These are phyloP conservation scores for Candida dajiaensis DNA, from an alignment of 805 yeast species.

Conservation along the genomic window DNA sequence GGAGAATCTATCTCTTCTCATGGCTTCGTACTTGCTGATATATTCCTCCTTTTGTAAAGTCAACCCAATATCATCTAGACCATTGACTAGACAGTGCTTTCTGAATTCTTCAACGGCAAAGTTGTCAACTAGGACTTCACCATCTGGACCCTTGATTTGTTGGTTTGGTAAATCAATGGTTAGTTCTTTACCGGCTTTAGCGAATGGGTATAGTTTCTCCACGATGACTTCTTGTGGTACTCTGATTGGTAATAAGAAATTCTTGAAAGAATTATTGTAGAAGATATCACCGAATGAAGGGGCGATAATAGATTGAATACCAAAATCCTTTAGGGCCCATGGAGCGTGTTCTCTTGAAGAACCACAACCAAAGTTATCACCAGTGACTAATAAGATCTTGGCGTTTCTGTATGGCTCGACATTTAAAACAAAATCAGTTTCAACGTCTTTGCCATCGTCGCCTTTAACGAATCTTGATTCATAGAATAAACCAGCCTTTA, in stretches of 20 bases:
- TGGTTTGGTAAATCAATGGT: slow-evolving; percentile 86
- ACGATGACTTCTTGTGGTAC: slow-evolving; percentile 72
- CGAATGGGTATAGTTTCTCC: slow-evolving; percentile 72
- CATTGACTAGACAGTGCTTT: slow-evolving; percentile 90
- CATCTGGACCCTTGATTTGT: slow-evolving; percentile 60
- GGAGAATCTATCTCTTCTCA: slow-evolving; percentile 75
- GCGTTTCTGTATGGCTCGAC: slow-evolving; percentile 77
- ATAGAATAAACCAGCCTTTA: slow-evolving; percentile 81
- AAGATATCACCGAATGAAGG: slow-evolving; percentile 98
- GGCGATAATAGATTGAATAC: slow-evolving; percentile 92
- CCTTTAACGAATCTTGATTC: slow-evolving; percentile 78
- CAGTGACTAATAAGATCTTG: slow-evolving; percentile 82
- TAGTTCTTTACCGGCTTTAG: slow-evolving; percentile 60
- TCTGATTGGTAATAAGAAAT: slow-evolving; percentile 90
- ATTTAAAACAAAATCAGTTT: slow-evolving; percentile 89
- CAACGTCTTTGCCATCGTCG: slow-evolving; percentile 61
- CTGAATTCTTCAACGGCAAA: slow-evolving; percentile 90
- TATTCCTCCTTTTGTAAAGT: slow-evolving; percentile 83
- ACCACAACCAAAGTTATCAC: slow-evolving; percentile 98
- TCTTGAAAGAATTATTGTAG: slow-evolving; percentile 95
- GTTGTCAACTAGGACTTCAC: slow-evolving; percentile 69
- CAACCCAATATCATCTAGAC: slow-evolving; percentile 94
- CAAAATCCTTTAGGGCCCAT: slow-evolving; percentile 98
- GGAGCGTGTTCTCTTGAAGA: slow-evolving; percentile 99
- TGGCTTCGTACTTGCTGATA: slow-evolving; percentile 68